These are phyloP conservation scores for Nakazawaea anatomiae DNA, from an alignment of 805 yeast genomes.

Conservation along the genomic window DNA sequence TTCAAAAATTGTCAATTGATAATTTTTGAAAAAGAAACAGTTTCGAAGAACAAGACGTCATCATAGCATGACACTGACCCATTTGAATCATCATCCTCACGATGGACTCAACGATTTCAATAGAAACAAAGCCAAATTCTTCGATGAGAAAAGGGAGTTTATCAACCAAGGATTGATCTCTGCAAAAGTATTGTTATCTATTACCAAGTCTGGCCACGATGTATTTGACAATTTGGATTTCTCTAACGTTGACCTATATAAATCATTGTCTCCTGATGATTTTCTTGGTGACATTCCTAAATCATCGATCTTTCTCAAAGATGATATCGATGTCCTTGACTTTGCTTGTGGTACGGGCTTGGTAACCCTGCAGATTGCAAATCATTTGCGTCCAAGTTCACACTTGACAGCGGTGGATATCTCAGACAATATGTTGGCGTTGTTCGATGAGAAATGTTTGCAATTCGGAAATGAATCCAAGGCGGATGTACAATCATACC, in stretches of 20 bases:
- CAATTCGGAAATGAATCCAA: background rate
- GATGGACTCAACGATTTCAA: background rate
- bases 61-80: too few species aligned
- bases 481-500: slow-evolving; percentile 6
- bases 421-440: slow-evolving; percentile 19
- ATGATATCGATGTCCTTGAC: slow-evolving; percentile 23
- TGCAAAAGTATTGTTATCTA: background rate
- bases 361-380: slow-evolving; percentile 25
- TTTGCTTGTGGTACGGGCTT: slow-evolving; percentile 41
- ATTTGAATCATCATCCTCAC: too few species aligned
- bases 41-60: too few species aligned
- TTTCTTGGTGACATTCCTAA: background rate
- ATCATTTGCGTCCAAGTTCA: slow-evolving; percentile 19
- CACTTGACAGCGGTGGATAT: slow-evolving; percentile 32
- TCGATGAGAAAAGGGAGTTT: background rate
- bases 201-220: background rate
- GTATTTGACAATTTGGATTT: background rate
- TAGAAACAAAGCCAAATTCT: background rate
- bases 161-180: background rate
- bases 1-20: too few species aligned
- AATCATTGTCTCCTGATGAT: slow-evolving; percentile 13
- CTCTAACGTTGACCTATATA: background rate
- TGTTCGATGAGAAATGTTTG: slow-evolving; percentile 15
- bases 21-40: too few species aligned
- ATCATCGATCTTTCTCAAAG: slow-evolving; percentile 6